Evolutionary conservation across 148 eudicot species (phyloP).

Genomic region (Amaranthus palmeri): DNA sequence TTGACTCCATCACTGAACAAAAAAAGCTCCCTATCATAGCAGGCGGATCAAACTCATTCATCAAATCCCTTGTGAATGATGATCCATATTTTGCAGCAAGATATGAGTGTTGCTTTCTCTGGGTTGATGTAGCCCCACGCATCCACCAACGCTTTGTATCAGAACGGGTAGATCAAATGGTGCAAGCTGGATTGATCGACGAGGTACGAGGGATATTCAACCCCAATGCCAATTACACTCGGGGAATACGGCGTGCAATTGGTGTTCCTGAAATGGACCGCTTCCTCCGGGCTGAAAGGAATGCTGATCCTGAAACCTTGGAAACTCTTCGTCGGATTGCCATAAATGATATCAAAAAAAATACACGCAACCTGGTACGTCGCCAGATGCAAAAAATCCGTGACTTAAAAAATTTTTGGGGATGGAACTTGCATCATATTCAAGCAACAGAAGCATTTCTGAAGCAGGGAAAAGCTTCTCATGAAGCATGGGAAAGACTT

Average conservation of each 20-base stretch:
- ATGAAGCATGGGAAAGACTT: conserved; percentile 53
- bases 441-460: conserved; percentile 67
- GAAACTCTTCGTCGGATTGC: conserved; percentile 40
- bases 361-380: conserved; percentile 55
- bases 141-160: conserved; percentile 55
- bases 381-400: conserved; percentile 60
- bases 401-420: conserved; percentile 50
- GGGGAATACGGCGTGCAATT: conserved; percentile 72
- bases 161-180: conserved; percentile 68
- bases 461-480: conserved; percentile 33
- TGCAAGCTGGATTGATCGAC: conserved; percentile 48
- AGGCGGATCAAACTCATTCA: conserved; percentile 85
- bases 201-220: conserved; percentile 56
- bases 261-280: conserved; percentile 78
- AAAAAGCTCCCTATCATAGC: conserved; percentile 77
- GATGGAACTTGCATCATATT: conserved; percentile 55
- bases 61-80: conserved; percentile 60
- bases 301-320: conserved; percentile 29
- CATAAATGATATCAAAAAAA: conserved; percentile 53
- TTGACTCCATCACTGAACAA: conserved; percentile 46
- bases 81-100: conserved; percentile 46
- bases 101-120: conserved; percentile 67
- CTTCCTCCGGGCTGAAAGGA: conserved; percentile 42
- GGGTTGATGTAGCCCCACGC: conserved; percentile 65
- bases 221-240: conserved; percentile 42